phyloP scores from a whole-genome alignment of 768 basidiomycete genomes.

The Boletellus ananiceps region DNA sequence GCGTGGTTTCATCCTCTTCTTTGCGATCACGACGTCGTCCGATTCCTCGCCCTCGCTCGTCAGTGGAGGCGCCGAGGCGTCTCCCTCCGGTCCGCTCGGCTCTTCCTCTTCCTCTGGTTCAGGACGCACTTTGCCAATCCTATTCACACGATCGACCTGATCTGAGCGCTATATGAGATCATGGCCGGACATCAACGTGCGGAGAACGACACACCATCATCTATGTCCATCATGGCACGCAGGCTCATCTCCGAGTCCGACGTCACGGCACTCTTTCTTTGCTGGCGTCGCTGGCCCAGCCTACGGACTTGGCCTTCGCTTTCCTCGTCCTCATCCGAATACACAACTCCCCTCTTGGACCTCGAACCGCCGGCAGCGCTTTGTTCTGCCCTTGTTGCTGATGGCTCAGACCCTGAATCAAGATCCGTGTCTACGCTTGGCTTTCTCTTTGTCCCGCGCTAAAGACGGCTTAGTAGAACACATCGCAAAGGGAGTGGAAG shows the following conservation, averaged over 20 bases:
- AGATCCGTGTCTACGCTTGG: constrained; percentile 24
- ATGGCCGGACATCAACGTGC: constrained; percentile 7
- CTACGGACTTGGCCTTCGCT: constrained; percentile 25
- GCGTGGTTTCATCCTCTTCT: constrained; percentile 43
- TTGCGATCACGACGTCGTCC: constrained; percentile 30
- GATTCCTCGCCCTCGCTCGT: constrained; percentile 28
- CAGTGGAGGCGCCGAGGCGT: constrained; percentile 24
- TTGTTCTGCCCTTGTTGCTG: constrained; percentile 7
- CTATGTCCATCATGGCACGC: constrained; percentile 72
- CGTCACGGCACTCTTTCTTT: constrained; percentile 34
- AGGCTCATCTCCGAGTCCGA: constrained; percentile 44
- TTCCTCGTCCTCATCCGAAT: constrained; percentile 58
- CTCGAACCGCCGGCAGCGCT: constrained; percentile 10
- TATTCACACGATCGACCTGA: constrained; percentile 21
- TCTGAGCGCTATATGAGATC: constrained; percentile 15
- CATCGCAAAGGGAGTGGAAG: not conserved
- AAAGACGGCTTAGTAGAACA: constrained; percentile 22
- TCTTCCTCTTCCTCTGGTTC: constrained; percentile 25
- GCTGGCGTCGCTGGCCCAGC: constrained; percentile 22
- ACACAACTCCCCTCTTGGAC: constrained; percentile 44
- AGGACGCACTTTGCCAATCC: constrained; percentile 15
- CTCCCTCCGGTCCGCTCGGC: constrained; percentile 31
- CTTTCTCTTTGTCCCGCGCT: constrained; percentile 42
- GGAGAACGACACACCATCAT: constrained; percentile 52
- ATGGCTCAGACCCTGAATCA: constrained; percentile 25